A percentile compares a stretch with the other conserved stretches of the same genome.
Conservation (phyloP, 352 stramenopile genomes). For the Lagenidium giganteum region DNA sequence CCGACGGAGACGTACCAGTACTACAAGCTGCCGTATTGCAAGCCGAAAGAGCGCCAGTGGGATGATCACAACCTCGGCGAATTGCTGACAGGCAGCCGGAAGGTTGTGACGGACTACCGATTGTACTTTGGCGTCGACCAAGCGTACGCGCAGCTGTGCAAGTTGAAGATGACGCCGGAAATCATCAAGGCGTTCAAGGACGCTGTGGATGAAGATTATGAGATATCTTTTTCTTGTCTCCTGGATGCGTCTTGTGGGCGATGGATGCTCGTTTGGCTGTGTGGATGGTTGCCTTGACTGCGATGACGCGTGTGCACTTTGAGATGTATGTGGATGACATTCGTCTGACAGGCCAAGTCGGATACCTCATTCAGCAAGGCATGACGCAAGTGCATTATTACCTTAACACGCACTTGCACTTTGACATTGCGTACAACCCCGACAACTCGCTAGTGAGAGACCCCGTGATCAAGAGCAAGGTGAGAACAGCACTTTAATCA, state of each 20-base stretch:
- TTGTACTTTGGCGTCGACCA: slow-evolving; percentile 71
- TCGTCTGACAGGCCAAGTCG: slow-evolving; percentile 92
- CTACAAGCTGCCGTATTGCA: slow-evolving; percentile 95
- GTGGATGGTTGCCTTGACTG: slow-evolving; percentile 16
- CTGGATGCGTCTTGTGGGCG: neutral
- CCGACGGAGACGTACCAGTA: slow-evolving; percentile 97
- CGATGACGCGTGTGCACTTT: too few relatives aligned
- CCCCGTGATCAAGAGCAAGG: slow-evolving; percentile 69
- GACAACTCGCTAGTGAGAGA: slow-evolving; percentile 80
- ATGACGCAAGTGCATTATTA: slow-evolving; percentile 69
- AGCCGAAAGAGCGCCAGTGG: slow-evolving; percentile 56
- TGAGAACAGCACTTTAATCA: too few relatives aligned
- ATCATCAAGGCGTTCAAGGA: slow-evolving; percentile 89
- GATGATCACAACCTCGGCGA: slow-evolving; percentile 91
- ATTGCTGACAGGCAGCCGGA: slow-evolving; percentile 91
- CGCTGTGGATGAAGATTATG: slow-evolving; percentile 95
- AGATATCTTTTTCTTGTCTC: slow-evolving; percentile 19
- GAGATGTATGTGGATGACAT: slow-evolving; percentile 98
- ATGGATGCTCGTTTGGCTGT: neutral
- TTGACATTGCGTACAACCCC: slow-evolving; percentile 90
- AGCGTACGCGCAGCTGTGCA: slow-evolving; percentile 85
- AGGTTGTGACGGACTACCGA: slow-evolving; percentile 71
- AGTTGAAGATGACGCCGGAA: slow-evolving; percentile 53
- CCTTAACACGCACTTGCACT: slow-evolving; percentile 94
- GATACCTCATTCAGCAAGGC: slow-evolving; percentile 66